Conservation (phyloP, 805 yeast genomes). For the Yarrowia hollandica region DNA sequence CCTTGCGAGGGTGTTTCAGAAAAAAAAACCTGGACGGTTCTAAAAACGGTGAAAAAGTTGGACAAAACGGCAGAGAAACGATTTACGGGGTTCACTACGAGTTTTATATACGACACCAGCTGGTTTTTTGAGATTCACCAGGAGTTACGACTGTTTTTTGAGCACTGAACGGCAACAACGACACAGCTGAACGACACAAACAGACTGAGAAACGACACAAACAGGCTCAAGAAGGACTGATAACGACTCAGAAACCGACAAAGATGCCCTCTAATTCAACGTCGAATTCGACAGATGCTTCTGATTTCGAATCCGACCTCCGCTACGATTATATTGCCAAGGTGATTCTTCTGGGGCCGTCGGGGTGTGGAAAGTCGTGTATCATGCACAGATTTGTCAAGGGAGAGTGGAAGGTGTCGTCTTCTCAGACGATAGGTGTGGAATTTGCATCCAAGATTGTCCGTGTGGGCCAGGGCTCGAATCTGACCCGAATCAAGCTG, state of each 20-base stretch:
- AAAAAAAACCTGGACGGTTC: no score
- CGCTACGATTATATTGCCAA: conserved; percentile 44
- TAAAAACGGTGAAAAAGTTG: no score
- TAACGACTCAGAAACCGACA: background rate
- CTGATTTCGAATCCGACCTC: conserved; percentile 28
- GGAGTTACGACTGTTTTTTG: no score
- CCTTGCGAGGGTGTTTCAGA: no score
- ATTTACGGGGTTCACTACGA: no score
- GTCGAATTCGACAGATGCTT: conserved; percentile 32
- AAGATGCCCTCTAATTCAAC: conserved; percentile 17
- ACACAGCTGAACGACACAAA: background rate
- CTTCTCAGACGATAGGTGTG: conserved; percentile 45
- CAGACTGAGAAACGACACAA: no score
- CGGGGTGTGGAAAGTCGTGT: conserved; percentile 52
- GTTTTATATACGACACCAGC: no score
- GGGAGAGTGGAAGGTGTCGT: conserved; percentile 42
- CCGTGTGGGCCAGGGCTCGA: conserved; percentile 56
- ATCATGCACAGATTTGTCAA: conserved; percentile 46
- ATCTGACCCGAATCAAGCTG: conserved; percentile 86
- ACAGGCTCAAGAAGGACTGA: no score
- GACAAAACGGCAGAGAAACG: no score
- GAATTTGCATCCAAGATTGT: conserved; percentile 45
- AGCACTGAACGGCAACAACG: no score
- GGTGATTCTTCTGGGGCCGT: conserved; percentile 48
- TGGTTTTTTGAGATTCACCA: no score